phyloP scores from a whole-genome alignment of 495 filamentous ascomycete species.

The Evernia prunastri region DNA sequence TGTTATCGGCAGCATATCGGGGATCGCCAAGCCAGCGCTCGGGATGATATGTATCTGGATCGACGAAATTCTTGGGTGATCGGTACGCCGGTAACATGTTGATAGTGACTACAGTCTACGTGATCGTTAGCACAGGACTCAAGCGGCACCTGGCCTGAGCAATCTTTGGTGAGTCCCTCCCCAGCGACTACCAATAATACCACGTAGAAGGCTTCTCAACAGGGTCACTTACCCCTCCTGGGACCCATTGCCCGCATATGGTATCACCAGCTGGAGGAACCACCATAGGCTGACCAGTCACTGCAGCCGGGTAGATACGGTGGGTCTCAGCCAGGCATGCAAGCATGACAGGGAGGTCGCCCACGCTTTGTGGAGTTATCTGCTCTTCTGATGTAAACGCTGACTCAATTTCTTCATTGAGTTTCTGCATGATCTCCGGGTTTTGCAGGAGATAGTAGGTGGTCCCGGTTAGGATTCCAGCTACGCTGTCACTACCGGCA shows the following conservation, averaged over 20 bases:
- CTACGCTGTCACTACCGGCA: slow-evolving; percentile 54
- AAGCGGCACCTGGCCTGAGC: too few relatives aligned
- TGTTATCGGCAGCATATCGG: slow-evolving; percentile 14
- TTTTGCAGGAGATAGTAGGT: slow-evolving; percentile 46
- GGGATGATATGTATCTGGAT: slow-evolving; percentile 24
- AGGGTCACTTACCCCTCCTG: slow-evolving; percentile 12
- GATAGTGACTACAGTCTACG: slow-evolving; percentile 33
- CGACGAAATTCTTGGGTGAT: slow-evolving; percentile 27
- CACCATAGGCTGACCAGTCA: slow-evolving; percentile 41
- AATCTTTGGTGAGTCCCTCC: too few relatives aligned
- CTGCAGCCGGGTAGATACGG: slow-evolving; percentile 48
- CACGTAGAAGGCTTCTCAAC: not conserved
- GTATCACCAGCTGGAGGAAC: slow-evolving; percentile 39
- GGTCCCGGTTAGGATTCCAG: slow-evolving; percentile 44
- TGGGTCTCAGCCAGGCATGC: slow-evolving; percentile 48
- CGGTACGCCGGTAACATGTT: slow-evolving; percentile 38
- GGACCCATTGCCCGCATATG: slow-evolving; percentile 17
- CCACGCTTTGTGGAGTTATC: slow-evolving; percentile 34
- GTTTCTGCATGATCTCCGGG: slow-evolving; percentile 29
- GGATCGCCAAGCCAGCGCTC: slow-evolving; percentile 24
- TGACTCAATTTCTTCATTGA: slow-evolving; percentile 38
- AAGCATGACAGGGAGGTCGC: slow-evolving; percentile 41
- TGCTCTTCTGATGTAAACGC: slow-evolving; percentile 31
- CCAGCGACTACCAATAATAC: not conserved
- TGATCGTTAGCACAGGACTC: slow-evolving; percentile 1